phyloP scores from a whole-genome alignment of 495 filamentous ascomycete species.

The Aspergillus ellipticus region DNA sequence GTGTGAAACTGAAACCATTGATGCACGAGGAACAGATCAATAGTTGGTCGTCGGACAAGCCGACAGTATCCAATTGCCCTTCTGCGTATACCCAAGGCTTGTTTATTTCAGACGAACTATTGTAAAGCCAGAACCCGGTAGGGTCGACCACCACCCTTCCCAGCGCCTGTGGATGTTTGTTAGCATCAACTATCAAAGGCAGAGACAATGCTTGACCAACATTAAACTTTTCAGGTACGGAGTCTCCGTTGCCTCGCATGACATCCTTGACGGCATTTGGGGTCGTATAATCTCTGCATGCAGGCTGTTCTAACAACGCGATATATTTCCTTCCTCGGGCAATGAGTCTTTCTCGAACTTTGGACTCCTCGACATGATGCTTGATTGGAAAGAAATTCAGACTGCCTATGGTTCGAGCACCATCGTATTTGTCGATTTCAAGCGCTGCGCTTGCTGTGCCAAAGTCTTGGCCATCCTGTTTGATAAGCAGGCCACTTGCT shows the following conservation, averaged over 20 bases:
- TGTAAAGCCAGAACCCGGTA: not conserved
- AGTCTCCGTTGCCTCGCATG: not conserved
- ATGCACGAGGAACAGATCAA: not conserved
- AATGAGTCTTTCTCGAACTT: not conserved
- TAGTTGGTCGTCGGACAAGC: not conserved
- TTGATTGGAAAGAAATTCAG: not conserved
- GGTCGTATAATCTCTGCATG: not conserved
- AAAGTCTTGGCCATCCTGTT: not conserved
- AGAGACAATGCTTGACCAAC: not conserved
- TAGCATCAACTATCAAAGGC: not conserved
- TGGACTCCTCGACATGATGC: not conserved
- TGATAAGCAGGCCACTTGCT: not conserved
- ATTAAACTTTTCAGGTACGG: not conserved
- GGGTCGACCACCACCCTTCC: not conserved
- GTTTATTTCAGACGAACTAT: not conserved
- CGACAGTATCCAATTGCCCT: not conserved
- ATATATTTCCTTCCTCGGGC: slow-evolving; percentile 1
- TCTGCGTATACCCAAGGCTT: not conserved
- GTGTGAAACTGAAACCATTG: slow-evolving; percentile 4
- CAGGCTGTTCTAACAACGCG: not conserved
- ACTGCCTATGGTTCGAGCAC: not conserved
- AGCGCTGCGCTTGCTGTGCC: not conserved
- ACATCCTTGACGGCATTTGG: not conserved
- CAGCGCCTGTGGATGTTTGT: not conserved
- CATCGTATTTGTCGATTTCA: slow-evolving; percentile 1